Evolutionary conservation across 2,329 filamentous ascomycete species (phyloP), one percentile per base, ranked within the genome.

Genomic region (Rutstroemia sp.): DNA sequence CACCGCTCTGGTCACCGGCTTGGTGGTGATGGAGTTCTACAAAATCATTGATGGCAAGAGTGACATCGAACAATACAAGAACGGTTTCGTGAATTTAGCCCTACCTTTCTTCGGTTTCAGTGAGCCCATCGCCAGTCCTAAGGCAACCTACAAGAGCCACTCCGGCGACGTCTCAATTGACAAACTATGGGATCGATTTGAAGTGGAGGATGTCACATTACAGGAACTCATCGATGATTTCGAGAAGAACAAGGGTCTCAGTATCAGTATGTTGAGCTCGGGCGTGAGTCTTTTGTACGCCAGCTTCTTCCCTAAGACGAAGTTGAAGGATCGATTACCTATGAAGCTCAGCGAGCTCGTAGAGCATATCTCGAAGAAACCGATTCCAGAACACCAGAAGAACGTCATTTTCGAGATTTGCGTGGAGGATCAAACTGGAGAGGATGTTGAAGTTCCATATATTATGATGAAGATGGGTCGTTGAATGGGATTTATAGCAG

Each of bases 41-140:
- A 99, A 99, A 83, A 82, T 99, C 61, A 79, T 99, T 47, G 94
- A 97, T 68, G 92, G 91, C 69, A 96, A 99, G 79, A 83, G 81
- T n/a, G 90, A 97, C 65, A 87, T 96, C 62, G 94, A 97, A 75
- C 89, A 97, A 74, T 99, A 95, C 84, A 97, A 97, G 82, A 99
- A 99, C 70, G 94, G 94, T 16, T 99, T 99, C 73, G 80, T 97
- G 74, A 99, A 99, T 75, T 76, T 99, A 64, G 94, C 94, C 1
- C 76, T 99, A 61, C 94, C 94, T 0, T 97, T 99, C 81, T 96
- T 99, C 65, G 92, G 92, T 41, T 99, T 99, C 81, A 95, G 90
- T 68, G 94, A 99, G 75, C 94, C 94, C 2, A 95, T 99, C 65
- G 85, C 86, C 5, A 96, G 90, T 65, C 90, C 92, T 30, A 97